phyloP scores from a whole-genome alignment of 257 asterid genomes.

The Thymus mandschuricus region DNA sequence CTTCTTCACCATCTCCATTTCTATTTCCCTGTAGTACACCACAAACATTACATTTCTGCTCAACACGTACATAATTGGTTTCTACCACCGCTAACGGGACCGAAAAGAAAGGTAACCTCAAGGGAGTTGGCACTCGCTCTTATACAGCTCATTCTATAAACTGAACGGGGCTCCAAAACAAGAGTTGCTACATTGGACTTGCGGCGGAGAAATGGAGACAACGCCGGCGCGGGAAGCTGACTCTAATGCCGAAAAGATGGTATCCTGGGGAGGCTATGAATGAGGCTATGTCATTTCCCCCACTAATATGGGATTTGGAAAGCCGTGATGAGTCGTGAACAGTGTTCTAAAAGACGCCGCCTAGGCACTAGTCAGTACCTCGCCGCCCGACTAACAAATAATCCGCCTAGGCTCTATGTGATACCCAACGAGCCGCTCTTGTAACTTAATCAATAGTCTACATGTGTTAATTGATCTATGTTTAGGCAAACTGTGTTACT shows the following conservation, averaged over 20 bases:
- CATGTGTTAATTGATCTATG: no score
- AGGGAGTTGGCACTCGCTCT: slow-evolving; percentile 45
- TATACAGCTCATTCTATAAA: slow-evolving; percentile 40
- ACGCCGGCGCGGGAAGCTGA: slow-evolving; percentile 9
- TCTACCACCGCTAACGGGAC: background rate
- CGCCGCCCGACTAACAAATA: no score
- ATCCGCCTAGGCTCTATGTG: no score
- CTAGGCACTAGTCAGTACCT: no score
- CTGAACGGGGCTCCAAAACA: slow-evolving; percentile 37
- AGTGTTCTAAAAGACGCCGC: no score
- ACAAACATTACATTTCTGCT: slow-evolving; percentile 11
- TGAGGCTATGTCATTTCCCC: no score
- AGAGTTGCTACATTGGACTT: slow-evolving; percentile 21
- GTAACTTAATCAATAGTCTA: no score
- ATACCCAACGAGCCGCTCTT: no score
- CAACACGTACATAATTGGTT: background rate
- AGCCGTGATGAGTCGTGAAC: no score
- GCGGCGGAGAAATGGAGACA: slow-evolving; percentile 22
- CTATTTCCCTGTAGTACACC: slow-evolving; percentile 57
- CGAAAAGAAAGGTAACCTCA: slow-evolving; percentile 45
- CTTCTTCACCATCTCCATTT: slow-evolving; percentile 47
- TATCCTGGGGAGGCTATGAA: slow-evolving; percentile 33
- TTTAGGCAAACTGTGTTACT: no score
- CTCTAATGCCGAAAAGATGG: slow-evolving; percentile 28
- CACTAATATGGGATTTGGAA: no score